Base-by-base conservation (phyloP, 1,284 basidiomycete genomes). In the Ganoderma multipileum region DNA sequence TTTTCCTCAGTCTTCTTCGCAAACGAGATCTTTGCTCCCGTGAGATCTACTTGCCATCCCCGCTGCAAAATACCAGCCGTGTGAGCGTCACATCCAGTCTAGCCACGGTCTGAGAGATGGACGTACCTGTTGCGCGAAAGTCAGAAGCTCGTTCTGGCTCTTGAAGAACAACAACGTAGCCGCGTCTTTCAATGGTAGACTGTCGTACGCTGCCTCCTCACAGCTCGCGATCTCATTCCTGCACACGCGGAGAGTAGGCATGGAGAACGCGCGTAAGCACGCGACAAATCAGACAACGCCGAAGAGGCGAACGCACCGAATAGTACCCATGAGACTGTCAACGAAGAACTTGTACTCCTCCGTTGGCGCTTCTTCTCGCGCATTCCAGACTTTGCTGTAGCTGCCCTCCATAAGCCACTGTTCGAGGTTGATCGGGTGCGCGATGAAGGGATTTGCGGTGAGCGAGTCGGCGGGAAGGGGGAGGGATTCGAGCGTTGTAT, bases 331-430 rank as follows among this genome's bases (percentile, higher is more conserved):
- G 70, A 97, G 82, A 74, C 93, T 92, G 77, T 96, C 93, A 18
- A 96, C 91, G 77, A 97, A 97, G 84, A 92, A 94, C 74, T 90
- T 91, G 83, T 96, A 96, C 79, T 97, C 96, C 70, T 94, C 91
- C 42, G 90, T 87, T 1, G 93, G 93, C 2, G 93, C 95, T 75
- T 96, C 91, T 72, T 95, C 92, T 73, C 96, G 89, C 54, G 97
- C 96, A 73, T 94, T 91, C 95, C 97, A 99, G 3, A 99, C 97
- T 80, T 98, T 98, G 80, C 95, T 96, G 80, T 99, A 99, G 76
- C 93, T 94, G 44, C 97, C 97, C 80, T 99, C 98, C 97, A 99
- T 99, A 68, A 99, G 86, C 95, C 97, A 99, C 62, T 95, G 87
- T 80, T 99, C 98, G 68, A 96, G 86, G 78, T 96, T 95, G 67